Base-by-base conservation (phyloP, 1,139 yeast species). In the Hemisphaericaspora xylofermentans region DNA sequence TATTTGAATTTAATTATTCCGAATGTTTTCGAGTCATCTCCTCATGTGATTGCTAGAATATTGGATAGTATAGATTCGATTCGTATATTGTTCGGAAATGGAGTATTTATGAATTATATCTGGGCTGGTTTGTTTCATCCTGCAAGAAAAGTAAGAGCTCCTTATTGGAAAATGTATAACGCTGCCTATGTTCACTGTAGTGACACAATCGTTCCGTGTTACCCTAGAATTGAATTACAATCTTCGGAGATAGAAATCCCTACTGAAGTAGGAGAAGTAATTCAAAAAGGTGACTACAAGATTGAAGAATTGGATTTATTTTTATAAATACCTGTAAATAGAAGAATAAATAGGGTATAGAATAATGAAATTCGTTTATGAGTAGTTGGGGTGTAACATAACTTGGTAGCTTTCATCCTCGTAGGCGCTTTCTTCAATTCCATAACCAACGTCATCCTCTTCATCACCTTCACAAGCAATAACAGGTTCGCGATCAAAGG, bases 51-150 rank as follows among this genome's bases (percentile, higher is more conserved):
- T 43, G 76, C 71, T 22, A 77, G 98, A 47, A 81, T 93, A 3
- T 52, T 88, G 39, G 98, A 89, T 43, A 87, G 93, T 43, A 68
- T 93, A 22, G 94, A 87, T 45, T 84, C 91, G 1, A 60, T 89
- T 27, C 70, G 94, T 34, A 68, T 77, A 42, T 84, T 84, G 0
- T 61, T 91, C 15, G 98, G 99, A 0, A 74, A 80, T 9, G 96
- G 96, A 0, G 54, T 80, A 1, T 73, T 84, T 43, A 62, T 85
- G 69, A 83, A 86, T 53, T 93, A 94, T 60, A 55, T 87, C 0
- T 81, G 96, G 87, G 81, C 84, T 0, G 98, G 98, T 0, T 64
- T 94, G 21, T 93, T 89, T 60, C 98, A 94, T 54, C 95, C 98
- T 1, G 96, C 98, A 0, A 71, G 84, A 42, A 87, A 84, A 54